Conservation (phyloP, 1,284 basidiomycete genomes). For the Hymenochaete sp. region DNA sequence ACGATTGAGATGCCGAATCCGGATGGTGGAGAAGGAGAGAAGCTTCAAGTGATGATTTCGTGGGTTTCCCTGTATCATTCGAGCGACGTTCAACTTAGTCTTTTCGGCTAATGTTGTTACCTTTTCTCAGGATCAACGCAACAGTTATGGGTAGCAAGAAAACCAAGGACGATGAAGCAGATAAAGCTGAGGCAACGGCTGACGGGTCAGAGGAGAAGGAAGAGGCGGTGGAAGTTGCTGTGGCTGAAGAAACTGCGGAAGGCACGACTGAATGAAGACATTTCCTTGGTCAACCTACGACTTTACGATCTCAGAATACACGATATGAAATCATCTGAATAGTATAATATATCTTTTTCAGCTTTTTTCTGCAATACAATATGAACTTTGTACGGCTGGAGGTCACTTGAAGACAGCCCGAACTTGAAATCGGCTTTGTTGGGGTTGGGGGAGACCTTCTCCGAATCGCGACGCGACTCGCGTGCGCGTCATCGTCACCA, state of each 20-base stretch:
- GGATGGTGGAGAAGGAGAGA: constrained; percentile 47
- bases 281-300: too few species aligned
- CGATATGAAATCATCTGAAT: too few species aligned
- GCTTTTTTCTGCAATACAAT: too few species aligned
- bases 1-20: constrained; percentile 50
- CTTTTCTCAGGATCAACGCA: constrained; percentile 56
- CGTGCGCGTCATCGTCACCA: background rate
- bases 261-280: too few species aligned
- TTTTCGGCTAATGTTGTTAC: background rate
- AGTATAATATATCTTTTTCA: too few species aligned
- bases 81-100: constrained; percentile 2
- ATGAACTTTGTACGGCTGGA: too few species aligned
- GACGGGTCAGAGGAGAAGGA: constrained; percentile 19
- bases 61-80: constrained; percentile 31
- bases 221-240: constrained; percentile 5
- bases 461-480: background rate
- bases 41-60: constrained; percentile 68
- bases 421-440: too few species aligned
- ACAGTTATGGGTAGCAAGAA: constrained; percentile 69
- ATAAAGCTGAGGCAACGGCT: constrained; percentile 23
- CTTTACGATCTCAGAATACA: too few species aligned
- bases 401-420: too few species aligned
- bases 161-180: constrained; percentile 33
- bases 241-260: constrained; percentile 3
- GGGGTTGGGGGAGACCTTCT: too few species aligned